phyloP scores from a whole-genome alignment of 1,284 basidiomycete genomes.

The Ceratobasidium theobromae region DNA sequence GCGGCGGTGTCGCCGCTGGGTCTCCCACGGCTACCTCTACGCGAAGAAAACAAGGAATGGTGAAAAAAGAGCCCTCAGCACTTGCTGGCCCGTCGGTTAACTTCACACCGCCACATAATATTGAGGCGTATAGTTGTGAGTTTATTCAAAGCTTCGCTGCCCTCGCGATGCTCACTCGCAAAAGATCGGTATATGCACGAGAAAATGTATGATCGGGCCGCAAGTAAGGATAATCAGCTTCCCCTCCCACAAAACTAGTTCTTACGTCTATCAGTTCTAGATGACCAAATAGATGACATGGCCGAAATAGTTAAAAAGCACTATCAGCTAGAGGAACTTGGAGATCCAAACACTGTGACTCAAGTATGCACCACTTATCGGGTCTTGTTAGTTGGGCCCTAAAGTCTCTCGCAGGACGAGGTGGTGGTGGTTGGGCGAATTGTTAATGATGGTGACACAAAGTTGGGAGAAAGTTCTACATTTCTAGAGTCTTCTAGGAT shows the following conservation, averaged over 20 bases:
- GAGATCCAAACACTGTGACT: conserved; percentile 73
- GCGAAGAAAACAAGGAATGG: not conserved
- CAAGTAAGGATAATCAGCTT: conserved; percentile 52
- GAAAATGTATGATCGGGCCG: conserved; percentile 77
- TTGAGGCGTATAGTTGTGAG: conserved; percentile 50
- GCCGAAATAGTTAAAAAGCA: conserved; percentile 68
- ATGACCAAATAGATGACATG: conserved; percentile 82
- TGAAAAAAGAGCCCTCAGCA: conserved; percentile 15
- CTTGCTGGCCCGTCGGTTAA: conserved; percentile 53
- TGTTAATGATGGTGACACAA: conserved; percentile 68
- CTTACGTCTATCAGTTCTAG: conserved; percentile 56
- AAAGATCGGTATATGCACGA: conserved; percentile 93
- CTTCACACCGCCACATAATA: conserved; percentile 47
- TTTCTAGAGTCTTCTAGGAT: conserved; percentile 80
- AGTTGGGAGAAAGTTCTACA: conserved; percentile 73
- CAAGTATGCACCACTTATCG: conserved; percentile 52
- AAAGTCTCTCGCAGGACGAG: conserved; percentile 56
- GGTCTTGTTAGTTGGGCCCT: not conserved
- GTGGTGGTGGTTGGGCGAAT: conserved; percentile 81
- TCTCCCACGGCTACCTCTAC: not conserved
- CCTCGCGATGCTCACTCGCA: conserved; percentile 8
- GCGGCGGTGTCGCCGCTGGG: not conserved
- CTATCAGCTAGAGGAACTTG: conserved; percentile 70
- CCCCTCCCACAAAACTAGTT: not conserved
- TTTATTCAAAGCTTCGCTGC: not conserved